Evolutionary conservation across 805 yeast genomes (phyloP), one percentile per base, ranked within the genome.

Genomic region (Brettanomyces anomalus): DNA sequence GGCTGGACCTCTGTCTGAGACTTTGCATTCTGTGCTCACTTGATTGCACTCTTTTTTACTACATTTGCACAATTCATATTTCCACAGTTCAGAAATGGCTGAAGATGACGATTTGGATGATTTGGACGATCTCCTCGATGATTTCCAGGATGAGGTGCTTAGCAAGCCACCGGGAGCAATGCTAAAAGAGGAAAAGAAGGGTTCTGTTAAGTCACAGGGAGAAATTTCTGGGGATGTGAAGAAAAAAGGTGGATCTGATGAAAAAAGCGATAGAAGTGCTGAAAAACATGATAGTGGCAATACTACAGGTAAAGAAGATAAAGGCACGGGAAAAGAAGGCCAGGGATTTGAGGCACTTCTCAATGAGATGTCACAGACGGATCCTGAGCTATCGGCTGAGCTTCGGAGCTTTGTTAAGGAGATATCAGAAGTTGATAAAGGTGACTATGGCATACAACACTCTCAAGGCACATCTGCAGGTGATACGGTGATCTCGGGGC

Each of bases 91-190:
- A 24, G 17, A 7, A 37, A 46, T 46, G 49, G 36, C 37, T 24
- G 35, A 11, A 10, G 77, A 81, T 44, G 94, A 57, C 54, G 93
- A 85, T 48, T 72, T 85, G 47, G 95, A 60, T 53, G 94, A 85
- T 51, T 71, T 85, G 48, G 95, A 85, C 51, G 95, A 86, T 53
- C 69, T 86, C 46, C 68, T 90, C 41, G 96, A 88, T 55, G 96
- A 88, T 48, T 84, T 84, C 57, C 85, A 81, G 35, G 85, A 80
- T 46, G 85, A 79, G 44, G 71, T 81, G 1, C 65, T 83, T 43
- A 73, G 73, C 46, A 70, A 76, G 49, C 80, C 82, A 2, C 84
- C 82, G 1, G 84, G 79, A 3, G 64, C 73, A 0, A 65, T 57
- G 3, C 21, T 56, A 18, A 43, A 19, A 15, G 24, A 28, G 21